Evolutionary conservation across 2,329 filamentous ascomycete species (phyloP).

Genomic region (Arachnomyces sp.): DNA sequence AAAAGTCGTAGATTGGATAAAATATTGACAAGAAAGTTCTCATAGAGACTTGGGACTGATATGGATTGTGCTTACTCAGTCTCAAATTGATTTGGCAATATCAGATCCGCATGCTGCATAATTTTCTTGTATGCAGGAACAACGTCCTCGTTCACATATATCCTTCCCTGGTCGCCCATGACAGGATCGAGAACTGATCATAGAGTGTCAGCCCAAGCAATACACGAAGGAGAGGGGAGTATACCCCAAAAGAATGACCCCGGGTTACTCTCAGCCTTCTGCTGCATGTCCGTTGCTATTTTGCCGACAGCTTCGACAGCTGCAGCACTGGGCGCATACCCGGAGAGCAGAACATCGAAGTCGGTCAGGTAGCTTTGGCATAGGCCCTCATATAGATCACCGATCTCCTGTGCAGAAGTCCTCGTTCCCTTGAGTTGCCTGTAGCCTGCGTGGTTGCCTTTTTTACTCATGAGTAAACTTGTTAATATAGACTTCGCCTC

Average conservation of each 20-base stretch:
- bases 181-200: conserved; percentile 94
- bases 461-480: background rate
- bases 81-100: conserved; percentile 95
- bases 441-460: conserved; percentile 95
- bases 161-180: conserved; percentile 89
- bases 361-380: conserved; percentile 75
- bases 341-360: conserved; percentile 91
- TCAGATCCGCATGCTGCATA: conserved; percentile 75
- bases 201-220: too few species aligned
- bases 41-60: too few species aligned
- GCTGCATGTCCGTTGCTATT: conserved; percentile 73
- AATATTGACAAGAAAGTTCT: conserved; percentile 1
- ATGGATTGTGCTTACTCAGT: conserved; percentile 62
- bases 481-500: background rate
- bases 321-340: conserved; percentile 83
- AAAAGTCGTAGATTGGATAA: conserved; percentile 1
- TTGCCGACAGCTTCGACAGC: conserved; percentile 75
- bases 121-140: conserved; percentile 83
- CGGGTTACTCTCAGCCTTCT: conserved; percentile 53
- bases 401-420: conserved; percentile 73
- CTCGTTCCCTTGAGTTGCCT: conserved; percentile 78
- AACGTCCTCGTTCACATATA: conserved; percentile 88
- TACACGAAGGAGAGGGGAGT: too few species aligned
- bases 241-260: conserved; percentile 83
- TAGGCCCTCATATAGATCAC: conserved; percentile 75